A percentile compares a stretch with the other conserved stretches of the same genome.
phyloP scores from a whole-genome alignment of 306 rosid species.

The Casuarina glauca region DNA sequence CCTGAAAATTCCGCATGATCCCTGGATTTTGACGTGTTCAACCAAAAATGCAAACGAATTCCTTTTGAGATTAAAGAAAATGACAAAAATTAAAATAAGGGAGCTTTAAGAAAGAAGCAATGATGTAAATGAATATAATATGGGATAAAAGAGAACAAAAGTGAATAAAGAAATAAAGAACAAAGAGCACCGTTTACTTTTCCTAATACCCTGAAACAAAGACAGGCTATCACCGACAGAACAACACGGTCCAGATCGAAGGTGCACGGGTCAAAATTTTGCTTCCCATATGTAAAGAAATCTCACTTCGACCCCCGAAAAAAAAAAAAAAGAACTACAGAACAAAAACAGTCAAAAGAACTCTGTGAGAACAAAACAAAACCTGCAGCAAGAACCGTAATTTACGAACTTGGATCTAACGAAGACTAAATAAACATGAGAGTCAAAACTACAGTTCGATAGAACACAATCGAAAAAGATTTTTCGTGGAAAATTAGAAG shows the following conservation, averaged over 20 bases:
- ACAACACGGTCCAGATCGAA: constrained; percentile 26
- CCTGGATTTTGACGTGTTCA: not conserved
- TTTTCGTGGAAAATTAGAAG: constrained; percentile 8
- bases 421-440: not conserved
- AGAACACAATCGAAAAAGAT: not conserved
- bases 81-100: not conserved
- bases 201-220: constrained; percentile 35
- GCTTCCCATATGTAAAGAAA: not conserved
- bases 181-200: constrained; percentile 35
- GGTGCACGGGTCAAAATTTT: constrained; percentile 12
- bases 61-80: not conserved
- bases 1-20: too few species aligned
- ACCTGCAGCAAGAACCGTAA: not conserved
- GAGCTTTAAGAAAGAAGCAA: not conserved
- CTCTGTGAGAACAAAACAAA: not conserved
- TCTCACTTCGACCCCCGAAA: not conserved
- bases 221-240: constrained; percentile 21
- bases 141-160: constrained; percentile 34
- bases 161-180: constrained; percentile 34
- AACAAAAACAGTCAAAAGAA: not conserved
- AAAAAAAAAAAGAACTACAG: not conserved
- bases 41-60: not conserved
- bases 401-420: not conserved
- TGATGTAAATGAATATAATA: not conserved
- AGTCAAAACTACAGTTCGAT: not conserved